Evolutionary conservation across 2,329 filamentous ascomycete genomes (phyloP).

Genomic region (Colletotrichum sansevieriae): DNA sequence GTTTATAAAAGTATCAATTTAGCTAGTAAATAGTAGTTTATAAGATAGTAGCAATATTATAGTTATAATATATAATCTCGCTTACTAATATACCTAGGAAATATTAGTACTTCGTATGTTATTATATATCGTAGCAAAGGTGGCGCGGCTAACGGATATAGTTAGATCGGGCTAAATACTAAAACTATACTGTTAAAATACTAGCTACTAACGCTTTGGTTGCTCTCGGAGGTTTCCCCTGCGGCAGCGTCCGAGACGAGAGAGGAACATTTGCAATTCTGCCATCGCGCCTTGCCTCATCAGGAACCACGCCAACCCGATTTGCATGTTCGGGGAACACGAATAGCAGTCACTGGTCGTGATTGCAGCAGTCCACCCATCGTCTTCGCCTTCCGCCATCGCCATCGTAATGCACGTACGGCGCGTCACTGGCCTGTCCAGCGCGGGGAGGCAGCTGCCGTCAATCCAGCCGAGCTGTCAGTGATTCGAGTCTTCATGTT

Average conservation of each 20-base stretch:
- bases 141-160: too few species aligned
- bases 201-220: not conserved
- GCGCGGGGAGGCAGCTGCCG: not conserved
- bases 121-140: too few species aligned
- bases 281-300: conserved; percentile 5
- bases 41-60: too few species aligned
- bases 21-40: too few species aligned
- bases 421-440: not conserved
- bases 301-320: conserved; percentile 20
- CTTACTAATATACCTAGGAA: too few species aligned
- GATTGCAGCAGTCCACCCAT: too few species aligned
- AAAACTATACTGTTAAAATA: too few species aligned
- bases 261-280: conserved; percentile 17
- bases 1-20: too few species aligned
- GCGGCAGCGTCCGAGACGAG: conserved; percentile 23
- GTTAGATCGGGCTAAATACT: too few species aligned
- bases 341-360: not conserved
- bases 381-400: not conserved
- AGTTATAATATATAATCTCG: too few species aligned
- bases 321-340: conserved; percentile 4
- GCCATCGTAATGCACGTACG: conserved; percentile 2
- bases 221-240: conserved; percentile 15
- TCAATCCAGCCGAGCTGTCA: conserved; percentile 11
- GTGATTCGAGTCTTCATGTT: conserved; percentile 6
- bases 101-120: too few species aligned